Evolutionary conservation across 2,329 filamentous ascomycete genomes (phyloP).

Genomic region (Botrytis elliptica): DNA sequence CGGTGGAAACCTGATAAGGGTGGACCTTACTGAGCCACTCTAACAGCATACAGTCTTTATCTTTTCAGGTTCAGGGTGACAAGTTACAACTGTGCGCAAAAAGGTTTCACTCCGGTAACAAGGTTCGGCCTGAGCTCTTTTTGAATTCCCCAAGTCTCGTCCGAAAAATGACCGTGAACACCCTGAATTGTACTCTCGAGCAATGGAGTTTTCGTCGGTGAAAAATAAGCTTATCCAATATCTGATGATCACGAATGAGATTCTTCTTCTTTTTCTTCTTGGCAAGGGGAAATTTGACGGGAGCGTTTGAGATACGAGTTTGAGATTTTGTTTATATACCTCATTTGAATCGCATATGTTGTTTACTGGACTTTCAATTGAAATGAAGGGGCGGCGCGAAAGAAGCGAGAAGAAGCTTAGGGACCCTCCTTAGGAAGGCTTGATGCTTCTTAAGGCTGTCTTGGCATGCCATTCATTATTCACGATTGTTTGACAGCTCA

Average conservation of each 20-base stretch:
- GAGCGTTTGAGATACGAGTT: neutral
- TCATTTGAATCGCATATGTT: neutral
- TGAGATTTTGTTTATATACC: neutral
- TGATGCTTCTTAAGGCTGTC: neutral
- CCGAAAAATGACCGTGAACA: conserved; percentile 2
- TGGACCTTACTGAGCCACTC: neutral
- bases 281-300: neutral
- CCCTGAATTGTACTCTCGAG: neutral
- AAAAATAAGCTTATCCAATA: conserved; percentile 7
- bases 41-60: neutral
- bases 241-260: neutral
- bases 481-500: conserved; percentile 7
- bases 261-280: neutral
- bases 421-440: neutral
- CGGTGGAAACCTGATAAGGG: conserved; percentile 16
- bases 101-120: conserved; percentile 4
- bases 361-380: no score
- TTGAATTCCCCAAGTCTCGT: neutral
- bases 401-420: conserved; percentile 4
- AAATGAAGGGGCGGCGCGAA: conserved; percentile 11
- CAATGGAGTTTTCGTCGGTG: neutral
- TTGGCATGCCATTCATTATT: neutral
- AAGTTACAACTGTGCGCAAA: neutral
- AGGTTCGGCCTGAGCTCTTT: conserved; percentile 1
- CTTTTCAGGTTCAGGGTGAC: neutral